Evolutionary conservation across 345 rosid genomes (phyloP).

Genomic region (Rubroshorea leprosula): DNA sequence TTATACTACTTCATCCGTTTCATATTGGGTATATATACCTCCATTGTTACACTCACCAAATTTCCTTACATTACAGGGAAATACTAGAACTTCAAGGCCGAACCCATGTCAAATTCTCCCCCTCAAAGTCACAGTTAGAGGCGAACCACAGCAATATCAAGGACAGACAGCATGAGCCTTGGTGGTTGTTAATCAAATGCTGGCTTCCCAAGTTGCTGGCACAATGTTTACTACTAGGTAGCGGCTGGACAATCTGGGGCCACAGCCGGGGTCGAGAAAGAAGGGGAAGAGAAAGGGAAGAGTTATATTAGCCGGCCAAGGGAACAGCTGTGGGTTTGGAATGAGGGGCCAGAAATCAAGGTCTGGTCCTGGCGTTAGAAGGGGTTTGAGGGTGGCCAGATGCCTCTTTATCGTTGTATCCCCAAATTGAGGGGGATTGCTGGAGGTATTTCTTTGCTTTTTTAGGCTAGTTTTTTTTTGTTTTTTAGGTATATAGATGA

Average conservation of each 20-base stretch:
- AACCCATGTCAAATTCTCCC: slow-evolving; percentile 23
- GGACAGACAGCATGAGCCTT: slow-evolving; percentile 12
- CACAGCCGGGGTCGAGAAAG: slow-evolving; percentile 92
- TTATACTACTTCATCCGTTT: too few species aligned
- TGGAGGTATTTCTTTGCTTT: slow-evolving; percentile 48
- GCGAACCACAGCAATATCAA: not conserved
- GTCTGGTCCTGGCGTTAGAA: slow-evolving; percentile 81
- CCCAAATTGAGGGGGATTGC: slow-evolving; percentile 94
- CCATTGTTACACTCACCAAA: not conserved
- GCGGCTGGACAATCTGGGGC: slow-evolving; percentile 75
- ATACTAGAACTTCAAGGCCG: slow-evolving; percentile 23
- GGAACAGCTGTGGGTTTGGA: slow-evolving; percentile 88
- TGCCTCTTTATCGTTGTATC: slow-evolving; percentile 84
- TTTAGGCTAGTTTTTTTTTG: not conserved
- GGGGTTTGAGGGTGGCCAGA: slow-evolving; percentile 97
- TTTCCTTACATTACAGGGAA: slow-evolving; percentile 27
- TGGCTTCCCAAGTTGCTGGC: slow-evolving; percentile 17
- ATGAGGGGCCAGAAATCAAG: slow-evolving; percentile 99
- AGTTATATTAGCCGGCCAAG: slow-evolving; percentile 88
- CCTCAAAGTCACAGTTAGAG: slow-evolving; percentile 21
- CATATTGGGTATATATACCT: not conserved
- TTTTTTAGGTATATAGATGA: not conserved
- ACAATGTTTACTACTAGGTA: slow-evolving; percentile 32
- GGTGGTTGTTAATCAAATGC: slow-evolving; percentile 31
- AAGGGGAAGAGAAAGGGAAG: slow-evolving; percentile 86